phyloP scores from a whole-genome alignment of 257 asterid genomes.

The Lantana camara region DNA sequence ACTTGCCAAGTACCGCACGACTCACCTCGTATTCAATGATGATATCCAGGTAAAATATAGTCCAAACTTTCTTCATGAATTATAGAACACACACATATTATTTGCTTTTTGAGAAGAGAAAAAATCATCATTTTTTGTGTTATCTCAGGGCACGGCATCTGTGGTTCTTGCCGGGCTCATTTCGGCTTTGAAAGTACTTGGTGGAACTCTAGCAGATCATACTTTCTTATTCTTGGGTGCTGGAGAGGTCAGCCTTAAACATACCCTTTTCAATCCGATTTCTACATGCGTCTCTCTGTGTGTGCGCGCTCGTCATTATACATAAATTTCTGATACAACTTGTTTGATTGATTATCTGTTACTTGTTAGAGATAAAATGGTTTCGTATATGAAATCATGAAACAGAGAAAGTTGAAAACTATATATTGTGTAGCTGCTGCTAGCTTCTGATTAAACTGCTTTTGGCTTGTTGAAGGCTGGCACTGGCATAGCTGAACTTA shows the following conservation, averaged over 20 bases:
- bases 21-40: conserved; percentile 92
- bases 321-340: too few species aligned
- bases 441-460: conserved; percentile 25
- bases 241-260: conserved; percentile 90
- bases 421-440: neutral
- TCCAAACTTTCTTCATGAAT: neutral
- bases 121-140: conserved; percentile 7
- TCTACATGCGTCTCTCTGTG: neutral
- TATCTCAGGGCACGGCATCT: conserved; percentile 84
- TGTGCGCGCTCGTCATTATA: too few species aligned
- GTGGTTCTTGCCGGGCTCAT: conserved; percentile 88
- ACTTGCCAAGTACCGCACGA: conserved; percentile 73
- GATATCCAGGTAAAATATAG: conserved; percentile 69
- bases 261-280: too few species aligned
- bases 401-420: too few species aligned
- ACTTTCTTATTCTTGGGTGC: conserved; percentile 97
- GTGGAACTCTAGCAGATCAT: conserved; percentile 79
- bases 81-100: too few species aligned
- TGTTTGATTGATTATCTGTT: too few species aligned
- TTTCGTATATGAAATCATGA: too few species aligned
- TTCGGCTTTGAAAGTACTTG: conserved; percentile 63
- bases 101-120: neutral
- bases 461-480: conserved; percentile 71
- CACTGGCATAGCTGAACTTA: conserved; percentile 96
- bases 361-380: too few species aligned